Conservation (phyloP, 176 grass and related monocot genomes). For the Zea luxurians region DNA sequence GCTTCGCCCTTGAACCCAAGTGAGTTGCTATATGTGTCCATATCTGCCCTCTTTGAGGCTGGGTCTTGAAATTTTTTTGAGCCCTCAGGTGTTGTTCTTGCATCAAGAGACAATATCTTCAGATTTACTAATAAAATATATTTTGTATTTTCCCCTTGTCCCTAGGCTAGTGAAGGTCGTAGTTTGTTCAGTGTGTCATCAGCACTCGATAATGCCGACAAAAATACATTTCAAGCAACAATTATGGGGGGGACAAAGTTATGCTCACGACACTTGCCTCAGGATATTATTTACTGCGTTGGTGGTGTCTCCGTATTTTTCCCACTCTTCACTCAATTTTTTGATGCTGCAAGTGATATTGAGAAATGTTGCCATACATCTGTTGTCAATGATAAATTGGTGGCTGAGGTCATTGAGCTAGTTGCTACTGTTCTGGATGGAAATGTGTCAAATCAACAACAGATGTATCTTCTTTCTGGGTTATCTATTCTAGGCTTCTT, state of each 20-base stretch:
- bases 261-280: slow-evolving; percentile 75
- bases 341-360: slow-evolving; percentile 41
- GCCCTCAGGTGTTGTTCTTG: background rate
- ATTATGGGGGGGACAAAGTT: slow-evolving; percentile 88
- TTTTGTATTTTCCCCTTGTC: slow-evolving; percentile 13
- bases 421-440: slow-evolving; percentile 92
- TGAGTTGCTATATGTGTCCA: background rate
- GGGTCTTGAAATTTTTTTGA: background rate
- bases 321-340: slow-evolving; percentile 84
- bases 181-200: slow-evolving; percentile 86
- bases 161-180: slow-evolving; percentile 73
- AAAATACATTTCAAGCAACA: slow-evolving; percentile 69
- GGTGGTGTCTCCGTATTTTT: slow-evolving; percentile 98
- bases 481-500: slow-evolving; percentile 89
- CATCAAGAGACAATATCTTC: background rate
- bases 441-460: slow-evolving; percentile 94
- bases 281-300: slow-evolving; percentile 98
- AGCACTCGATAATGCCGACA: slow-evolving; percentile 64
- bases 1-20: background rate
- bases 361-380: background rate
- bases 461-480: slow-evolving; percentile 96
- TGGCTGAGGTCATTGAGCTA: slow-evolving; percentile 84
- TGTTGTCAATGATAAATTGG: slow-evolving; percentile 55
- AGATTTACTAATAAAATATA: background rate
- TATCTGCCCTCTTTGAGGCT: background rate